Conservation (phyloP, 2,329 filamentous ascomycete species). For the Phialophora verrucosa region DNA sequence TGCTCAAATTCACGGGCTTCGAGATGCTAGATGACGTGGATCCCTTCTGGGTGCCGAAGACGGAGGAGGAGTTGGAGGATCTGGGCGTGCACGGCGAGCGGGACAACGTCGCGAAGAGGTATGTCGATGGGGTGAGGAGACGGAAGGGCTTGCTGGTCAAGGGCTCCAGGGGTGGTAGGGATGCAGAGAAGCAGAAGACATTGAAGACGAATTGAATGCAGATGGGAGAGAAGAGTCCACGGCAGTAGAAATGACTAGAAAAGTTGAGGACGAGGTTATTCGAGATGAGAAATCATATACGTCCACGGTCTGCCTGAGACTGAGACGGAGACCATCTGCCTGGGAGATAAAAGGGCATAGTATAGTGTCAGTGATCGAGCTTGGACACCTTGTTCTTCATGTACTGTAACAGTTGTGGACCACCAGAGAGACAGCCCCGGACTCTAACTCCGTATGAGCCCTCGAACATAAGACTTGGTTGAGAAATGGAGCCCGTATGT, state of each 20-base stretch:
- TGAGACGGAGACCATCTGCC: no score
- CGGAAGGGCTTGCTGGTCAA: constrained; percentile 88
- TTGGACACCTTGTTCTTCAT: no score
- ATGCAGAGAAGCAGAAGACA: constrained; percentile 91
- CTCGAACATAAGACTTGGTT: no score
- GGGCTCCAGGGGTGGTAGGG: constrained; percentile 73
- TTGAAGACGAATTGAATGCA: constrained; percentile 59
- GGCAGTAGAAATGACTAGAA: background rate
- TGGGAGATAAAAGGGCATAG: no score
- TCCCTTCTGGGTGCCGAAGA: constrained; percentile 96
- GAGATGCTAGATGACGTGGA: constrained; percentile 87
- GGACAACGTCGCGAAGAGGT: constrained; percentile 95
- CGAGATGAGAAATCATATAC: background rate
- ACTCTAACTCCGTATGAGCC: no score
- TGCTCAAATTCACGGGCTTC: constrained; percentile 91
- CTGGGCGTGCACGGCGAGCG: constrained; percentile 89
- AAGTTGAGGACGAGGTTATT: background rate
- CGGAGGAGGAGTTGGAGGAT: constrained; percentile 95
- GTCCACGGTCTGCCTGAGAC: background rate
- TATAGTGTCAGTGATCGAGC: no score
- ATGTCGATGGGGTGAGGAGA: constrained; percentile 86
- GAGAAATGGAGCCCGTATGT: no score
- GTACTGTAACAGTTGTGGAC: no score
- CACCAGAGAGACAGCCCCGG: no score
- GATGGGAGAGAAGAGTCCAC: background rate